Base-by-base conservation (phyloP, 176 grass and related monocot genomes). In the Cymbopogon citratus region DNA sequence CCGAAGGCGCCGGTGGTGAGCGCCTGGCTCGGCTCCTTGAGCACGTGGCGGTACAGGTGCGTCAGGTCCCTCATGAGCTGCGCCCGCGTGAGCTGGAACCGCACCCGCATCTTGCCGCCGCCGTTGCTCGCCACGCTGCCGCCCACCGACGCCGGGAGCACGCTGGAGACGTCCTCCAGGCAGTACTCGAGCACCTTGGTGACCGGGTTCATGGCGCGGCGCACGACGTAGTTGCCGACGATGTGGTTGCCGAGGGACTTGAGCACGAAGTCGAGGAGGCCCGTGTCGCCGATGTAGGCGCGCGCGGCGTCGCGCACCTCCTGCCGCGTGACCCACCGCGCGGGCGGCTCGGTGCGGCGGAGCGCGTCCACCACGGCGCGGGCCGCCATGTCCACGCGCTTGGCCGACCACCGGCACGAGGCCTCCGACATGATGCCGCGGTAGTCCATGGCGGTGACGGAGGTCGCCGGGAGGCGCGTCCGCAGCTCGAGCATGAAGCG, bases 171-270 rank as follows among this genome's bases (percentile, higher is more conserved):
- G 83, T 98, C 95, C 81, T 98, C 95, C 41, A 98, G 88, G 85
- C 90, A 90, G 69, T 95, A 98, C 74, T 98, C 95, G 11, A 98
- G 87, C 71, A 98, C 89, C 87, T 94, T 94, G 66, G 95, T 98
- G 5, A 95, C 88, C 12, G 95, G 92, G 84, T 98, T 98, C 87
- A 98, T 91, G 44, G 85, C 88, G 12, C 95, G 88, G 6, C 92
- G 92, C 63, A 98, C 92, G 45, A 98, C 76, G 74, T 93, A 91
- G 80, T 92, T 94, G 19, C 90, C 95, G 12, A 98, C 86, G 31
- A 93, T 81, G 75, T 93, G 95, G 81, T 98, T 95, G 45, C 92
- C 95, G 2, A 98, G 90, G 3, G 95, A 95, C 80, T 98, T 98
- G 80, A 98, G 85, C 33, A 98, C 92, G 70, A 92, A 95, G 57